phyloP scores from a whole-genome alignment of 2,329 filamentous ascomycete species.

The Ceratocystis diversiconidia region DNA sequence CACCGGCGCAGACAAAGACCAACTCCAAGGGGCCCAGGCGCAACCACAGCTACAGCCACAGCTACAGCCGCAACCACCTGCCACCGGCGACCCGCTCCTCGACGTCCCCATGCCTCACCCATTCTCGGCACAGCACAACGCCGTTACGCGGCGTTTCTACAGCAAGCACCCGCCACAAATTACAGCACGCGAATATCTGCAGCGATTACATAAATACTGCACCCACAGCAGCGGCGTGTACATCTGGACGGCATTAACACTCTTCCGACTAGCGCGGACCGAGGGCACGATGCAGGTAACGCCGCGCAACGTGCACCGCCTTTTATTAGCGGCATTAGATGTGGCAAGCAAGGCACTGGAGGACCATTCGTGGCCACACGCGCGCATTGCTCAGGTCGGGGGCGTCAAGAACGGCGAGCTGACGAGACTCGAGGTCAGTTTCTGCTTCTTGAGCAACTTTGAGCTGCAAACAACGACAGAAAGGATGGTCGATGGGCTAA shows the following conservation, averaged over 20 bases:
- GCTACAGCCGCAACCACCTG: constrained; percentile 16
- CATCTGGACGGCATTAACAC: constrained; percentile 54
- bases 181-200: constrained; percentile 67
- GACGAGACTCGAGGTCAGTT: constrained; percentile 73
- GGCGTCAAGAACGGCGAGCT: constrained; percentile 74
- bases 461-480: constrained; percentile 50
- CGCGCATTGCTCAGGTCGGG: constrained; percentile 71
- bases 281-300: constrained; percentile 71
- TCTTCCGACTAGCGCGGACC: constrained; percentile 61
- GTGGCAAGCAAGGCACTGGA: constrained; percentile 94
- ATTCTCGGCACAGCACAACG: constrained; percentile 38
- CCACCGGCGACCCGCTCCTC: neutral
- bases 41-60: constrained; percentile 2
- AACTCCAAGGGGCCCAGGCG: neutral
- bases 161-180: constrained; percentile 78
- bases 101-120: neutral
- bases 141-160: constrained; percentile 86
- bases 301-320: constrained; percentile 67
- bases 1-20: no score
- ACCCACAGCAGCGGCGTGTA: constrained; percentile 91
- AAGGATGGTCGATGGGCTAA: constrained; percentile 29
- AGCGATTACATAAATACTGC: constrained; percentile 77
- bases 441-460: constrained; percentile 76
- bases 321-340: constrained; percentile 68
- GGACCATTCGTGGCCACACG: constrained; percentile 75